These are phyloP conservation scores for Bryum argenteum DNA, from an alignment of 225 moss, liverwort and hornwort species.

Conservation along the genomic window DNA sequence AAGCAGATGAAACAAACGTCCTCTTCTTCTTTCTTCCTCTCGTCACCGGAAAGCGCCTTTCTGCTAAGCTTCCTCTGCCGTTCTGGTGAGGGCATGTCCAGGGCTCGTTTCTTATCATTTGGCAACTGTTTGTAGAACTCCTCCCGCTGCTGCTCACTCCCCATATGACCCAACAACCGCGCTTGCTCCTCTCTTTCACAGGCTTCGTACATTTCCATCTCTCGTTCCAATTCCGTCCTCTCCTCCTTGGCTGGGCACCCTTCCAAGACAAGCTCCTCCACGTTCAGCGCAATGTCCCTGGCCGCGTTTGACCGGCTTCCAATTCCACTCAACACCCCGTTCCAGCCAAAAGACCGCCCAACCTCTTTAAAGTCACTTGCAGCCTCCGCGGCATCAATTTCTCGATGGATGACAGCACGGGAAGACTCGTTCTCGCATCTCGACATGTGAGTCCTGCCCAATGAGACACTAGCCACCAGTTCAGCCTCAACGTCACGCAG, in stretches of 20 bases:
- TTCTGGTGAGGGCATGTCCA: conserved; percentile 53
- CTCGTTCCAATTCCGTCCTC: conserved; percentile 74
- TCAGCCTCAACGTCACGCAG: conserved; percentile 27
- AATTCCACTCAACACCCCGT: conserved; percentile 9
- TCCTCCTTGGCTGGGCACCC: not conserved
- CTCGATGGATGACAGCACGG: conserved; percentile 13
- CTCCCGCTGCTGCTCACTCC: conserved; percentile 50
- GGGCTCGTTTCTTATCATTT: conserved; percentile 76
- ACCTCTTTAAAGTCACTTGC: conserved; percentile 5
- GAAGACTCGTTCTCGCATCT: conserved; percentile 15
- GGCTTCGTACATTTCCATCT: conserved; percentile 73
- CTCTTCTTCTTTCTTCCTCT: conserved; percentile 75
- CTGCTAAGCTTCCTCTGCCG: conserved; percentile 78
- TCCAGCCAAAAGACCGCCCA: not conserved
- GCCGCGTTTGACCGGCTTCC: not conserved
- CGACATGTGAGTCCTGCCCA: conserved; percentile 9
- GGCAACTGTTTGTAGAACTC: conserved; percentile 35
- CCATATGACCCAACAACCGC: conserved; percentile 39
- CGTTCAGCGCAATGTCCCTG: not conserved
- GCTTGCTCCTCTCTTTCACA: conserved; percentile 68
- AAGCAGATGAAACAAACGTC: conserved; percentile 98
- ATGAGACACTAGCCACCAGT: conserved; percentile 18
- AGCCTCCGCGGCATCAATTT: conserved; percentile 14
- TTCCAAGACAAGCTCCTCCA: not conserved
- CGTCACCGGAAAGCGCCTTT: conserved; percentile 44